Conservation (phyloP, 164 flowering plant species). For the Berberis thunbergii region DNA sequence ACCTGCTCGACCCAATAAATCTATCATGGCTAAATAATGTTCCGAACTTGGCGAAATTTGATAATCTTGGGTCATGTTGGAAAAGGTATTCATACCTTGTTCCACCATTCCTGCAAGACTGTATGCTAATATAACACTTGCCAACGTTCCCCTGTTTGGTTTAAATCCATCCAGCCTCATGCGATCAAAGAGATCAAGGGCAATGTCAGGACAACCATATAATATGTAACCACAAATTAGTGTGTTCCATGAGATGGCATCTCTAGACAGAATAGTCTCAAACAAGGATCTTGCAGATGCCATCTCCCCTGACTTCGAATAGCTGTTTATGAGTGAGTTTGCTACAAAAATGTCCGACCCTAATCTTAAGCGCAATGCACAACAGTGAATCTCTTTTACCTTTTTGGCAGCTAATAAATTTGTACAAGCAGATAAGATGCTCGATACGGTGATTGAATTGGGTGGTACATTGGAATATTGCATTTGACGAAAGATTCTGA, state of each 20-base stretch:
- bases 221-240: slow-evolving; percentile 18
- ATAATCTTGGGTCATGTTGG: slow-evolving; percentile 18
- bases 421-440: slow-evolving; percentile 25
- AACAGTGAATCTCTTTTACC: slow-evolving; percentile 24
- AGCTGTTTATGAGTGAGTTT: slow-evolving; percentile 20
- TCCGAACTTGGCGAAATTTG: slow-evolving; percentile 17
- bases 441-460: slow-evolving; percentile 22
- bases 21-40: slow-evolving; percentile 22
- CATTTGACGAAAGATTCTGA: slow-evolving; percentile 21
- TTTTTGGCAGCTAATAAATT: slow-evolving; percentile 13
- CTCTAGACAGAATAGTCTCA: slow-evolving; percentile 15
- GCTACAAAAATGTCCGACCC: slow-evolving; percentile 8
- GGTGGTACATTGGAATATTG: slow-evolving; percentile 14
- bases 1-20: slow-evolving; percentile 21
- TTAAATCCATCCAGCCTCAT: slow-evolving; percentile 14
- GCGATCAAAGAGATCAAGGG: slow-evolving; percentile 12
- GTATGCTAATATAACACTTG: slow-evolving; percentile 15
- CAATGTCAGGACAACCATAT: slow-evolving; percentile 15
- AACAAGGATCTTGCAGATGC: slow-evolving; percentile 14
- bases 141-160: slow-evolving; percentile 20
- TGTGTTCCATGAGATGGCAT: slow-evolving; percentile 23
- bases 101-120: slow-evolving; percentile 20
- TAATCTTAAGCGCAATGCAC: slow-evolving; percentile 11
- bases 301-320: slow-evolving; percentile 25
- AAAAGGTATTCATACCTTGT: slow-evolving; percentile 18